Evolutionary conservation across 192 early-diverging fungal genomes (phyloP), one percentile per base, ranked within the genome.

Genomic region (Backusella psychrophila): DNA sequence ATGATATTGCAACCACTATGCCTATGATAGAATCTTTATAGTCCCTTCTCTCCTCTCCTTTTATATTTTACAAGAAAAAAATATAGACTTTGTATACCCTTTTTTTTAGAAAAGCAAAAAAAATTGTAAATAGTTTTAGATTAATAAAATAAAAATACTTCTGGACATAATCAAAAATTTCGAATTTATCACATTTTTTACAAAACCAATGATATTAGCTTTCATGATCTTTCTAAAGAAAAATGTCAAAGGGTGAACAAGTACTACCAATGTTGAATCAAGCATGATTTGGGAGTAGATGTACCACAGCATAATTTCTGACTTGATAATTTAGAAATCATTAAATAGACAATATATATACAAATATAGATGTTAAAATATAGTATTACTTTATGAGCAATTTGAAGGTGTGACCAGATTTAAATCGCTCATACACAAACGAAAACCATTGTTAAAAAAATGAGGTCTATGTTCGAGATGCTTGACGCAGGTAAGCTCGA

Each of bases 1-100:
- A 77, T 72, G 71, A 66, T 17, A 8, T 34, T 11, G 36, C n/a
- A 39, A 19, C 68, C 23, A 38, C n/a, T 38, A 69, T 39, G 68
- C n/a, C 68, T 41, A 69, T 63, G 56, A 29, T 63, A 63, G 9
- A 63, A 63, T 29, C 26, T 63, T 4, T 63, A 63, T 63, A 63
- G 56, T 14, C 4, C 0, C 19, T 29, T 26, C 11, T 4, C 11
- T 63, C 4, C 11, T 26, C 23, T 21, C 1, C 26, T 29, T 59
- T 59, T 23, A 8, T 53, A 26, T 26, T 12, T 26, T 63, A 63
- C 2, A 29, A 63, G 23, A 9, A 63, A 29, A 59, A 63, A 23
- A 59, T 12, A 59, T 29, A 59, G 53, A 59, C 23, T 59, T 8
- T 59, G 53, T 59, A 59, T 59, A 59, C 53, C 53, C 53, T 12